Evolutionary conservation across 768 basidiomycete genomes (phyloP), one percentile per base, ranked within the genome.

Genomic region (Tremella fuciformis): DNA sequence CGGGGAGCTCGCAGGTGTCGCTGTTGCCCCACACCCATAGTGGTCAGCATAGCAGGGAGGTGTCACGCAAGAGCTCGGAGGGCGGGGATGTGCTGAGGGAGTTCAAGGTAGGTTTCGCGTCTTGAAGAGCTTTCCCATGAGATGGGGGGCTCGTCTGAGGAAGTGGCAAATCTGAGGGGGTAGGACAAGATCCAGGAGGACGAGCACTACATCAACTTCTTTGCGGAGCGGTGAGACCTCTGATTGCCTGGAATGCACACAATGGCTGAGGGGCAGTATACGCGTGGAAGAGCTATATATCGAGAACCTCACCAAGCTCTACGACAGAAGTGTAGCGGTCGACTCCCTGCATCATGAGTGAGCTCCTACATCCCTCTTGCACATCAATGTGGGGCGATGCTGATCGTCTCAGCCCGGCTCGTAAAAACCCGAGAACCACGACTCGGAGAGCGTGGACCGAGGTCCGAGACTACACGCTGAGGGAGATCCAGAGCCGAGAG

Each of bases 261-360:
- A 26, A 55, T 56, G 38, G 41, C 57, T 64, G 53, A 58, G 34
- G 24, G 21, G 44, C 46, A 91, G 90, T 73, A 86, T 85, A 74
- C 83, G 84, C 42, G 88, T 92, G 55, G 92, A 96, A 76, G 91
- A 93, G 69, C 76, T 78, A 56, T 93, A 93, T 69, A 82, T 90
- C 64, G 88, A 88, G 3, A 84, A 86, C 11, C 80, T 96, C 13
- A 78, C 82, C 68, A 87, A 81, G 70, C 78, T 96, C 37, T 86
- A 90, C 79, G 81, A 82, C 55, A 88, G 84, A 74, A 82, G 83
- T 59, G 86, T 83, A 73, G 80, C 84, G 25, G 81, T 85, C 26
- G 91, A 96, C 78, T 74, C 80, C 57, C 75, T 91, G 29, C 88
- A 92, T 67, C 87, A 89, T 29, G 71, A 72, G 72, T 74, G 50